phyloP scores from a whole-genome alignment of 129 eudicot genomes.

The Chrysanthemum lavandulifolium region DNA sequence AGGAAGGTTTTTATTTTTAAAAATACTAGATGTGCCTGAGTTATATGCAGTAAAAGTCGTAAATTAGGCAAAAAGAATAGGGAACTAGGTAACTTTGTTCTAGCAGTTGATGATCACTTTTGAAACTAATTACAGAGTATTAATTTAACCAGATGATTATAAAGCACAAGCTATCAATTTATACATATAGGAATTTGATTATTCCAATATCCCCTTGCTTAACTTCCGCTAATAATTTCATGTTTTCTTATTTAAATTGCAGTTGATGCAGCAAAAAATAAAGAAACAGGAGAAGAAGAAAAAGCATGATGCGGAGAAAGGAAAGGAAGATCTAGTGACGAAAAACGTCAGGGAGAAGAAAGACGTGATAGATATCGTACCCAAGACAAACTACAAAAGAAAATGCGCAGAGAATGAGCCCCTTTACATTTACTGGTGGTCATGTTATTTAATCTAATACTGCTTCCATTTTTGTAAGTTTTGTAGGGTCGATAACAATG shows the following conservation, averaged over 20 bases:
- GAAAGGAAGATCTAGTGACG: conserved; percentile 66
- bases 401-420: conserved; percentile 49
- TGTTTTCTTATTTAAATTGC: conserved; percentile 7
- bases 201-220: too few relatives aligned
- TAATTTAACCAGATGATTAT: too few relatives aligned
- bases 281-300: conserved; percentile 74
- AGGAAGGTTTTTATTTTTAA: too few relatives aligned
- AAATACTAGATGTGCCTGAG: too few relatives aligned
- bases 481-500: conserved; percentile 10
- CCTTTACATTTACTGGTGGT: neutral
- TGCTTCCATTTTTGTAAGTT: neutral
- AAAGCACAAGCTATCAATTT: too few relatives aligned
- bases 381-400: conserved; percentile 77
- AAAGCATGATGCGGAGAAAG: conserved; percentile 40
- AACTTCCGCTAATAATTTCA: too few relatives aligned
- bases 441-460: neutral
- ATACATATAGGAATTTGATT: too few relatives aligned
- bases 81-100: too few relatives aligned
- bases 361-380: conserved; percentile 62
- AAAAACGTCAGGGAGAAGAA: conserved; percentile 78
- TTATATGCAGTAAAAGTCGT: too few relatives aligned
- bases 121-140: too few relatives aligned
- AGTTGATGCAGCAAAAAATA: conserved; percentile 69
- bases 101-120: too few relatives aligned
- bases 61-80: too few relatives aligned